Evolutionary conservation across 768 basidiomycete genomes (phyloP), one percentile per base, ranked within the genome.

Genomic region (Termitomyces sp.): DNA sequence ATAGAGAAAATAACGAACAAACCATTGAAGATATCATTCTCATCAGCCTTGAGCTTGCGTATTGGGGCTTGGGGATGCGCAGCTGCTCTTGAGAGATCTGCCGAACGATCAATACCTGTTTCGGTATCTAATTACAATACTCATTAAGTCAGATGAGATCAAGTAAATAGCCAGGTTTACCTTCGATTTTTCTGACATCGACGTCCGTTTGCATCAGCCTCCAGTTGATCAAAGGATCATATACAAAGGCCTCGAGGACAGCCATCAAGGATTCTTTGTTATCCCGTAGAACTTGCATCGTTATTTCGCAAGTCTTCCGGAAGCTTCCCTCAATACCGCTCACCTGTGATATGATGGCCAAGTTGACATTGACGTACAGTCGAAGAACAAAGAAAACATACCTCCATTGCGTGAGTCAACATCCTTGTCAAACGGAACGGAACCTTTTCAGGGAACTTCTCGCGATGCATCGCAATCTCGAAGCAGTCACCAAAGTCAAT

Each of bases 221-320:
- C 95, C 96, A 99, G 69, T 94, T 96, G 79, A 98, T 96, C 60
- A 99, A 77, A 12, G 97, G 97, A 70, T 99, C 97, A 68, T 98
- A 98, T 9, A 98, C 96, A 71, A 99, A 98, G 7, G 97, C 96
- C 73, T 99, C 97, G 34, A 99, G 80, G 20, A 99, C 96, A 5
- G 97, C 97, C 92, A 98, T 94, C 61, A 99, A 79, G n/a, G 95
- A 97, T 73, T 99, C 97, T 75, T 95, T 95, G 77, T 99, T 98
- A 61, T 92, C 93, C 36, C 97, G 89, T 59, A 98, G 77, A 5
- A 99, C 97, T 59, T 86, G 83, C 96, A 99, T 98, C n/a, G 94
- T 92, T 61, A 95, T 95, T 70, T 97, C 95, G 80, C 94, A 98
- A 9, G 93, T 95, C 64, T 89, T 89, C 68, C 92, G 84, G 84